Evolutionary conservation across 2,329 filamentous ascomycete genomes (phyloP).

Genomic region (Aspergillus amoenus): DNA sequence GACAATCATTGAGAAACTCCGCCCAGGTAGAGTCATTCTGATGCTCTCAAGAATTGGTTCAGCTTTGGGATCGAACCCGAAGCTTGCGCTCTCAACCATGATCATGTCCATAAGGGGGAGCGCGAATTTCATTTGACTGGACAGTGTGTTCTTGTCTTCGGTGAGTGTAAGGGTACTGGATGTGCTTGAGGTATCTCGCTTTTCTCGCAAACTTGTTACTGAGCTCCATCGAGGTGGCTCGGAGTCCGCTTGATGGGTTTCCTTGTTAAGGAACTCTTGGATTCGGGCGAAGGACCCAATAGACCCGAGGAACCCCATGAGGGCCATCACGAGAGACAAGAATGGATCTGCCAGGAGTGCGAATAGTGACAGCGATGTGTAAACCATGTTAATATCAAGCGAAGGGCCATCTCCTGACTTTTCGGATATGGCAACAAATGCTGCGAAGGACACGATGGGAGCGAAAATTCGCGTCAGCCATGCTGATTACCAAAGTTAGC

Average conservation of each 20-base stretch:
- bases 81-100: conserved; percentile 45
- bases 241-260: conserved; percentile 28
- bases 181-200: conserved; percentile 12
- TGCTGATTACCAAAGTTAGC: conserved; percentile 21
- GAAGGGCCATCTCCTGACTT: conserved; percentile 29
- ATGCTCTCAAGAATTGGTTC: conserved; percentile 43
- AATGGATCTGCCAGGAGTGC: conserved; percentile 48
- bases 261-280: conserved; percentile 45
- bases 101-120: conserved; percentile 30
- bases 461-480: conserved; percentile 45
- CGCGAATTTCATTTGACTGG: conserved; percentile 3
- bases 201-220: conserved; percentile 19
- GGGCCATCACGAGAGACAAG: conserved; percentile 46
- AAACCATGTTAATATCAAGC: conserved; percentile 44
- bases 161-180: conserved; percentile 20
- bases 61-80: conserved; percentile 48
- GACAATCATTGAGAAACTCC: conserved; percentile 49
- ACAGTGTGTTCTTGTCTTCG: conserved; percentile 8
- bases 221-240: conserved; percentile 19
- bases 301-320: conserved; percentile 45
- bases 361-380: conserved; percentile 50
- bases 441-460: conserved; percentile 47
- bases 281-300: conserved; percentile 49
- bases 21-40: conserved; percentile 40
- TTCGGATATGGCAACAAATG: conserved; percentile 43